Base-by-base conservation (phyloP, 495 filamentous ascomycete species). In the Ramalina peruviana region DNA sequence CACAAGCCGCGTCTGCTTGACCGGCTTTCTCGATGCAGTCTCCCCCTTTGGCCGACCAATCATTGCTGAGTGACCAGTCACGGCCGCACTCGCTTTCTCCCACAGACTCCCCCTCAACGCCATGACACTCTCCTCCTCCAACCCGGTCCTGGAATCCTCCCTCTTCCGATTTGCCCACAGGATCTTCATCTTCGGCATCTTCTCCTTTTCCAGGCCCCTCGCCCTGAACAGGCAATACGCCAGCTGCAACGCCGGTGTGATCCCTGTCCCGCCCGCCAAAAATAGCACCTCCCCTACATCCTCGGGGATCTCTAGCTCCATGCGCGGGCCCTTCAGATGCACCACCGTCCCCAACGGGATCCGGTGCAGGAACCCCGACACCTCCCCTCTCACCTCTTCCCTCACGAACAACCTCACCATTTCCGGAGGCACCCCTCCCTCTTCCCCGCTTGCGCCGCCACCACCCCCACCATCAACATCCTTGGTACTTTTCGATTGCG, bases 211-310 rank as follows among this genome's bases (percentile, higher is more conserved):
- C 37, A 56, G 25, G 48, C 52, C 6, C 55, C 54, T 20, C 51
- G 50, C 33, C 57, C 59, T 56, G 46, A 81, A 62, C 4, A 92
- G 57, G 9, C 72, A 74, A 50, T 79, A 65, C 36, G 78, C 85
- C 21, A 81, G 74, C 65, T 97, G 90, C 55, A 96, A 60, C 30
- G 90, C 92, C 1, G 90, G 86, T 20, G 86, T 88, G 61, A 98
- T 92, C 0, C 90, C 92, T 6, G 92, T 98, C 0, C 92, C 92
- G 0, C 89, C 92, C 13, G 90, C 92, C 30, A 96, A 67, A 62
- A 97, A 95, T 3, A 96, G 59, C 2, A 95, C 70, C 30, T 75
- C 65, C 17, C 64, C 67, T 36, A 67, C 81, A 40, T 67, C 58
- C 13, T 60, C 50, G 11, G 71, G 83, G 33, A 82, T 76, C 55